A percentile compares a stretch with the other conserved stretches of the same genome.
Evolutionary conservation across 2,329 filamentous ascomycete genomes (phyloP).

Genomic region (Diplodia scrobiculata): DNA sequence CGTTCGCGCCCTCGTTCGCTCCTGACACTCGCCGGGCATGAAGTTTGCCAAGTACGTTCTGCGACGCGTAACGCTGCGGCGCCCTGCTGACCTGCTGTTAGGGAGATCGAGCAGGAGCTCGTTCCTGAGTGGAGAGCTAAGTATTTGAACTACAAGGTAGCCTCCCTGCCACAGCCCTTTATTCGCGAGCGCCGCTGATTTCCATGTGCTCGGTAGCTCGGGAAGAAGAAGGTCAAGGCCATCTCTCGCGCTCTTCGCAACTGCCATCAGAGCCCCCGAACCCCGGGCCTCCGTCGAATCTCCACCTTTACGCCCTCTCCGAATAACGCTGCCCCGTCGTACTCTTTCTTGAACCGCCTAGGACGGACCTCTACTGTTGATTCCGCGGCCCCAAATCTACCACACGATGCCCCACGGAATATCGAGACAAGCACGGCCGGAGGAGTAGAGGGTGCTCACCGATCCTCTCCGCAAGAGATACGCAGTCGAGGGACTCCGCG

Average conservation of each 20-base stretch:
- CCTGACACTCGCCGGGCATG: conserved; percentile 45
- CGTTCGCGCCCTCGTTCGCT: conserved; percentile 10
- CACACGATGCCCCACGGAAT: conserved; percentile 36
- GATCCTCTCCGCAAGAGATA: conserved; percentile 28
- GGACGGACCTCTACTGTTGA: conserved; percentile 30
- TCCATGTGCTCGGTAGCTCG: conserved; percentile 51
- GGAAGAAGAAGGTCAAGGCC: conserved; percentile 91
- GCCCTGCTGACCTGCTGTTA: conserved; percentile 36
- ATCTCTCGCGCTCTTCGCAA: conserved; percentile 70
- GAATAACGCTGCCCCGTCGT: conserved; percentile 44
- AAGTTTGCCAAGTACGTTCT: conserved; percentile 62
- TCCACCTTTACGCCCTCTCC: conserved; percentile 41
- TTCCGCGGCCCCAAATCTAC: conserved; percentile 36
- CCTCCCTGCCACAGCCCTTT: conserved; percentile 31
- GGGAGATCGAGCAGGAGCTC: conserved; percentile 80
- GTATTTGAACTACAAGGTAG: conserved; percentile 89
- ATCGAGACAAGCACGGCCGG: conserved; percentile 29
- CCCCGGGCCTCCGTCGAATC: conserved; percentile 40
- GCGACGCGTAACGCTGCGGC: conserved; percentile 18
- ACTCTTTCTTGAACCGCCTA: conserved; percentile 46
- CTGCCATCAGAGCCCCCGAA: conserved; percentile 56
- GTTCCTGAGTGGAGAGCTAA: conserved; percentile 95
- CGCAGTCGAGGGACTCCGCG: conserved; percentile 31
- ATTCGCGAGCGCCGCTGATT: conserved; percentile 13
- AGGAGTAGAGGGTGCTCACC: conserved; percentile 30